These are phyloP conservation scores for Paratinospora sagittata DNA, from an alignment of 164 flowering plant species.

Conservation along the genomic window DNA sequence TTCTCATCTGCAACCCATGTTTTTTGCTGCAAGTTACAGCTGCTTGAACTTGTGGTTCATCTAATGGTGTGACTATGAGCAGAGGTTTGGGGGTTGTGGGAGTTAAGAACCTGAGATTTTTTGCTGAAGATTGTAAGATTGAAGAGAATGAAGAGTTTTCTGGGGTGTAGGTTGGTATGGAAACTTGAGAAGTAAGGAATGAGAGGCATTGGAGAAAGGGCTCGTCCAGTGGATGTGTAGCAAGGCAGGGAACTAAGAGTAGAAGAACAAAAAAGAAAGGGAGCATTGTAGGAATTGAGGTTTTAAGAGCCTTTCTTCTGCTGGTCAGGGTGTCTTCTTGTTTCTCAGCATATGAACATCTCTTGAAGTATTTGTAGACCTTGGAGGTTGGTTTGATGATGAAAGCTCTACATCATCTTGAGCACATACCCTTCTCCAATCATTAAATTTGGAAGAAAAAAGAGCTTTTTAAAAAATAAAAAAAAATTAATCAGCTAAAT, in stretches of 20 bases:
- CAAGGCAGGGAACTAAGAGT: neutral
- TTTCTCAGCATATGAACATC: neutral
- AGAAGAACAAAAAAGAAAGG: neutral
- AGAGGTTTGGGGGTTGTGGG: constrained; percentile 4
- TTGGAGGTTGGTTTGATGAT: neutral
- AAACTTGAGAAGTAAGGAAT: neutral
- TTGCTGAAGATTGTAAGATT: neutral
- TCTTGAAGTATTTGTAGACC: neutral
- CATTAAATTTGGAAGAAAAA: neutral
- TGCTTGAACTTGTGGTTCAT: constrained; percentile 7
- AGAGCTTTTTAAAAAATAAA: neutral
- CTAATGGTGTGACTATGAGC: constrained; percentile 6
- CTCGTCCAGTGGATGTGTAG: neutral
- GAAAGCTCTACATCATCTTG: neutral
- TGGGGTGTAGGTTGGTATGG: constrained; percentile 4
- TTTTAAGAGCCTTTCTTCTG: too few relatives aligned
- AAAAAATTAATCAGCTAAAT: neutral
- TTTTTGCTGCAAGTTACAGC: neutral
- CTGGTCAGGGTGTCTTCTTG: too few relatives aligned
- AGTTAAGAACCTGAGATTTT: constrained; percentile 8
- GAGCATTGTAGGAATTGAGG: neutral
- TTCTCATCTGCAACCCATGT: constrained; percentile 3
- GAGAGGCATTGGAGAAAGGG: constrained; percentile 5
- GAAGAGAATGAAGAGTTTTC: neutral
- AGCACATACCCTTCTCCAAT: neutral